Evolutionary conservation across 768 basidiomycete species (phyloP), one percentile per base, ranked within the genome.

Genomic region (Amanita rubescens): DNA sequence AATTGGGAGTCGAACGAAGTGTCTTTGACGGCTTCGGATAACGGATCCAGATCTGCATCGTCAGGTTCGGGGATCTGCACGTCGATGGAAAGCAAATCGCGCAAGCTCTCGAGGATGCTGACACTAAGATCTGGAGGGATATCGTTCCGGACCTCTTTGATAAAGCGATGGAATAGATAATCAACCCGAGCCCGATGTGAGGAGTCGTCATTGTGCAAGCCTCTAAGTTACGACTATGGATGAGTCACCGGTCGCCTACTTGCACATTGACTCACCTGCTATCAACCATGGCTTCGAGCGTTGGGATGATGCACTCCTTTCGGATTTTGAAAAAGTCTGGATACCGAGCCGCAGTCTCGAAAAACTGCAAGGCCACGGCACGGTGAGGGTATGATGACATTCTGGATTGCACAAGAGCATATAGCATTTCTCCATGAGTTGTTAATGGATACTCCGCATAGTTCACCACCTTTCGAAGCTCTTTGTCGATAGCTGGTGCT

Each of bases 241-340:
- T 27, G 34, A 27, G 37, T 12, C 2, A 38, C 24, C 7, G 6
- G n/a, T 8, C 20, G 17, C 22, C 11, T 24, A 19, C 17, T 39
- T 49, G 4, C 20, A 69, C 85, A 55, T 12, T 11, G n/a, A 50
- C 38, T 50, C 64, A 94, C 94, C 90, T 78, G 55, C 68, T 54
- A 61, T 88, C 91, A 24, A 98, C 78, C 78, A 99, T 90, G 10
- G 89, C 89, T 60, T 93, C 87, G 30, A 99, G 72, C 1, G 90
- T 81, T 1, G 91, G 90, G 60, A 90, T 75, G 49, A 97, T 90
- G 60, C 85, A 90, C 53, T 91, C 88, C 60, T 86, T 90, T 57
- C 92, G 84, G 20, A 94, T 84, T 67, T 90, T 93, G 83, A 97
- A 98, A 67, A 99, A 98, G 61, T 98, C 96, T 33, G 83, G 80